These are phyloP conservation scores for Physcia stellaris DNA, from an alignment of 495 filamentous ascomycete genomes.

Conservation along the genomic window DNA sequence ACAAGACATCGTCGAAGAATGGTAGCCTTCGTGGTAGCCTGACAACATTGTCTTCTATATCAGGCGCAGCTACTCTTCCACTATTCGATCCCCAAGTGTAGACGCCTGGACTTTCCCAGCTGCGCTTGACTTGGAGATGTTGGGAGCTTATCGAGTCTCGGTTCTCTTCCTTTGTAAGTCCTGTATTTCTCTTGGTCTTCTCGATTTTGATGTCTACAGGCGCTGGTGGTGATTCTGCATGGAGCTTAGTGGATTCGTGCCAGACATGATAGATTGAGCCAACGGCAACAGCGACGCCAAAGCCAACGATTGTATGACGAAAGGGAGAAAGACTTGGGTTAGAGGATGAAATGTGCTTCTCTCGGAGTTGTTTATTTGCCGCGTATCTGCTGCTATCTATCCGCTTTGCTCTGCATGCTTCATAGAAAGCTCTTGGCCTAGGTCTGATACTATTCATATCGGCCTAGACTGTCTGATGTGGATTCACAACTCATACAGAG, in stretches of 20 bases:
- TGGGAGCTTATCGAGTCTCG: constrained; percentile 61
- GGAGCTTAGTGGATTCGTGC: constrained; percentile 15
- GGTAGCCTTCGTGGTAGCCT: constrained; percentile 66
- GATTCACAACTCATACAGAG: too few relatives aligned
- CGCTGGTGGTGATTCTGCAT: constrained; percentile 33
- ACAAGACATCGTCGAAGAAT: constrained; percentile 73
- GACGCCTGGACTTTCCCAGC: constrained; percentile 78
- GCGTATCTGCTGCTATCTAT: too few relatives aligned
- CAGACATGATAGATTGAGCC: too few relatives aligned
- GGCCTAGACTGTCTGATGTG: too few relatives aligned
- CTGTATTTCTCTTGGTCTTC: constrained; percentile 34
- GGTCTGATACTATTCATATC: too few relatives aligned
- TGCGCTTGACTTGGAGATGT: constrained; percentile 74
- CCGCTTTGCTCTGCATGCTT: too few relatives aligned
- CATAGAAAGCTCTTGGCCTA: too few relatives aligned
- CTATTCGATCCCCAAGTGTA: constrained; percentile 88
- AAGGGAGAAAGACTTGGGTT: too few relatives aligned
- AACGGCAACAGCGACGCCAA: too few relatives aligned
- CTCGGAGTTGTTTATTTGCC: too few relatives aligned
- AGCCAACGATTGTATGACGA: too few relatives aligned
- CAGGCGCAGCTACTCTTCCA: constrained; percentile 74
- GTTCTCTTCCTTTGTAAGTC: constrained; percentile 47
- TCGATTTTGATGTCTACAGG: constrained; percentile 45
- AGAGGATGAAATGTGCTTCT: too few relatives aligned
- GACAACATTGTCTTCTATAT: constrained; percentile 58